Evolutionary conservation across 352 stramenopile species (phyloP).

Genomic region (Pythium folliculosum): DNA sequence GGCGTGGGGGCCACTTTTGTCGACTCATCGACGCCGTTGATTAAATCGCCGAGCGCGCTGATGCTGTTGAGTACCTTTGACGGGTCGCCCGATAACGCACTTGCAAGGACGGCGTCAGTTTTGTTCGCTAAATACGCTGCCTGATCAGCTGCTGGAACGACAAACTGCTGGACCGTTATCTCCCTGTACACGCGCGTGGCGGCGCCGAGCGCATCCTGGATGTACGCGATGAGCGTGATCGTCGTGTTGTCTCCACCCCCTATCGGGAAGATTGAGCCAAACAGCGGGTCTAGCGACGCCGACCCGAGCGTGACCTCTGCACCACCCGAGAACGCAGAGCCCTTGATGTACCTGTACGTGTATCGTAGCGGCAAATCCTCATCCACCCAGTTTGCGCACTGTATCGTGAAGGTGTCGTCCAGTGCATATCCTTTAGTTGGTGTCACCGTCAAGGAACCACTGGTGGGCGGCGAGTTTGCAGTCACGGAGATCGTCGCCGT

Average conservation of each 20-base stretch:
- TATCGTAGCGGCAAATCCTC: slow-evolving; percentile 66
- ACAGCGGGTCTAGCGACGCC: slow-evolving; percentile 51
- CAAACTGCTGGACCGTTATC: slow-evolving; percentile 48
- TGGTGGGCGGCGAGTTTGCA: slow-evolving; percentile 57
- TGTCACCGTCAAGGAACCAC: slow-evolving; percentile 42
- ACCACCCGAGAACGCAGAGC: slow-evolving; percentile 43
- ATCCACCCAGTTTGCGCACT: slow-evolving; percentile 64
- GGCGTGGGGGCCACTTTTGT: slow-evolving; percentile 21
- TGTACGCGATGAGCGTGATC: slow-evolving; percentile 63
- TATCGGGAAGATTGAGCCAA: slow-evolving; percentile 49
- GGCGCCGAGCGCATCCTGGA: slow-evolving; percentile 56
- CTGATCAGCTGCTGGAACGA: slow-evolving; percentile 45
- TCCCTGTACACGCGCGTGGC: slow-evolving; percentile 49
- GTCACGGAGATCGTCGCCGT: slow-evolving; percentile 47
- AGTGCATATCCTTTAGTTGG: slow-evolving; percentile 49
- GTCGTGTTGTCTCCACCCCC: slow-evolving; percentile 63
- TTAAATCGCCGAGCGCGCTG: slow-evolving; percentile 61
- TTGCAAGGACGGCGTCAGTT: slow-evolving; percentile 46
- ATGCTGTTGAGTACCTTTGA: slow-evolving; percentile 64
- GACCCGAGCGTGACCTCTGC: slow-evolving; percentile 56
- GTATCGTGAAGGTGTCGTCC: slow-evolving; percentile 52
- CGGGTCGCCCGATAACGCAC: slow-evolving; percentile 54
- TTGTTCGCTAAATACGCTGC: slow-evolving; percentile 60
- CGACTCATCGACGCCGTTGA: slow-evolving; percentile 51
- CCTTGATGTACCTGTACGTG: slow-evolving; percentile 78